A percentile compares a stretch with the other conserved stretches of the same genome.
Evolutionary conservation across 2,329 filamentous ascomycete genomes (phyloP).

Genomic region (Diplodia scrobiculata): DNA sequence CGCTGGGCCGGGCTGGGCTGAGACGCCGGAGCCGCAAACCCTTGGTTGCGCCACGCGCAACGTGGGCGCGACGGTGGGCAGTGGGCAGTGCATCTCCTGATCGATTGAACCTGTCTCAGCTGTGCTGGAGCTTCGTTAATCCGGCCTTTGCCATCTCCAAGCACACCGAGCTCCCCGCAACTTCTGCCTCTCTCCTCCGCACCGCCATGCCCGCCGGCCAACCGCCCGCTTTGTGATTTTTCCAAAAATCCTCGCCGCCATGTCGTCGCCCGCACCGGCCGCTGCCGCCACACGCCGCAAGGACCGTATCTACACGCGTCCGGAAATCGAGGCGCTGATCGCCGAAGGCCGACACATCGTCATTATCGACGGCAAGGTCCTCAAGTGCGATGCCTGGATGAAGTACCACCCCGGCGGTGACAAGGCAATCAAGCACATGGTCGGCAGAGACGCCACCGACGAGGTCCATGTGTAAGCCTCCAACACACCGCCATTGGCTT

Average conservation of each 20-base stretch:
- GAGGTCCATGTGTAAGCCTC: conserved; percentile 80
- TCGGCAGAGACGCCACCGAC: conserved; percentile 90
- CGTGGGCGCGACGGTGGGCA: neutral
- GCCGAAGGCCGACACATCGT: conserved; percentile 77
- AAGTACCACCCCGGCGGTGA: conserved; percentile 89
- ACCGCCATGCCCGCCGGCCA: conserved; percentile 34
- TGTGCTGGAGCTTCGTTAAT: neutral
- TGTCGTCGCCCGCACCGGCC: conserved; percentile 34
- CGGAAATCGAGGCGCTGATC: conserved; percentile 78
- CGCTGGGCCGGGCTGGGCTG: conserved; percentile 1
- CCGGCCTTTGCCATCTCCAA: neutral
- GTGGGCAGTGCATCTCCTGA: conserved; percentile 26
- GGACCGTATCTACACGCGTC: conserved; percentile 58
- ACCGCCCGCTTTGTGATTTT: conserved; percentile 35
- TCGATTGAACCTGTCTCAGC: neutral
- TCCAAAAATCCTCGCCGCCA: conserved; percentile 31
- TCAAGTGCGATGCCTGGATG: conserved; percentile 88
- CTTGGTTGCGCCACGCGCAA: neutral
- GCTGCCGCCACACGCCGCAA: conserved; percentile 41
- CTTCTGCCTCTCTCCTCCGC: neutral
- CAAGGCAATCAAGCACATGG: conserved; percentile 88
- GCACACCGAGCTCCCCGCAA: neutral
- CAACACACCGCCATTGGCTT: conserved; percentile 12
- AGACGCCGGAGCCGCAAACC: neutral
- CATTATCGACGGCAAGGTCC: conserved; percentile 76